Evolutionary conservation across 352 stramenopile species (phyloP).

Genomic region (Pythium phragmitis): DNA sequence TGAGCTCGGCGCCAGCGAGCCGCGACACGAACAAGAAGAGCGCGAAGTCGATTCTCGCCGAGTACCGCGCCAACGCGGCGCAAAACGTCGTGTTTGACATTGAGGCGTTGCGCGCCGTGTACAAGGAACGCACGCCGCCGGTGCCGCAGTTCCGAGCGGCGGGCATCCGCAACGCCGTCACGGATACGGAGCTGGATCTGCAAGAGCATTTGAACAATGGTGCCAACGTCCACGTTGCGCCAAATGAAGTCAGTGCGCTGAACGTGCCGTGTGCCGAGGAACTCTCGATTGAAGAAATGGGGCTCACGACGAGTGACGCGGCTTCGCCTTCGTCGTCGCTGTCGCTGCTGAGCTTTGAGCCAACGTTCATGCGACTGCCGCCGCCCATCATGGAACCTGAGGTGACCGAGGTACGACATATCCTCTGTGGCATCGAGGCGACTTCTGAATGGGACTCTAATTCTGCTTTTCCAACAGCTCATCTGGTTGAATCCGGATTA

Average conservation of each 20-base stretch:
- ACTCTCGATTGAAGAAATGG: constrained; percentile 75
- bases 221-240: constrained; percentile 59
- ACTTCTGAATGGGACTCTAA: neutral
- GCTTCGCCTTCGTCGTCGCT: constrained; percentile 48
- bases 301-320: constrained; percentile 44
- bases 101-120: constrained; percentile 58
- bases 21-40: constrained; percentile 77
- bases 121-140: constrained; percentile 70
- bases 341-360: constrained; percentile 86
- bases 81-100: constrained; percentile 59
- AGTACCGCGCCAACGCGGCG: constrained; percentile 56
- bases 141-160: constrained; percentile 77
- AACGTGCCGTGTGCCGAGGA: constrained; percentile 71
- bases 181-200: constrained; percentile 77
- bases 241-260: constrained; percentile 69
- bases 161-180: constrained; percentile 79
- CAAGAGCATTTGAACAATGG: constrained; percentile 85
- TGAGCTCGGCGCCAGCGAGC: constrained; percentile 41
- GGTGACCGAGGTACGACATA: constrained; percentile 45
- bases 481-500: constrained; percentile 94
- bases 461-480: constrained; percentile 29
- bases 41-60: constrained; percentile 65
- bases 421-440: constrained; percentile 21
- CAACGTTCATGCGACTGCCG: constrained; percentile 83
- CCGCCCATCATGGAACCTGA: constrained; percentile 86